Conservation (phyloP, 805 yeast species). For the Sugiyamaella qingdaonensis region DNA sequence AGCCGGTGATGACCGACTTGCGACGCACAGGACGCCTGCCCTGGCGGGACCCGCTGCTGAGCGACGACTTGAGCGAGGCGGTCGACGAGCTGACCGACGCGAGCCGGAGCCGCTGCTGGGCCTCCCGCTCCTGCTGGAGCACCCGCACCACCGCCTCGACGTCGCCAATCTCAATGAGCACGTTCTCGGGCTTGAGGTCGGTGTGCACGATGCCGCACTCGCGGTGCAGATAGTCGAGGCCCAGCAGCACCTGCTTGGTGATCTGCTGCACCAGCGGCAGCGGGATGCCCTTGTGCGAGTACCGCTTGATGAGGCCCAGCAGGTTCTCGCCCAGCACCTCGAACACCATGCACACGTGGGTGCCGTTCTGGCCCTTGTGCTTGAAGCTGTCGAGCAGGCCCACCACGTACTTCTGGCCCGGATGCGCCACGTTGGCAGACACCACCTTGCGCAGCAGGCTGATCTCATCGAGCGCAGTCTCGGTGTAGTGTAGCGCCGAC, state of each 20-base stretch:
- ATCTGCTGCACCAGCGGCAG: slow-evolving; percentile 71
- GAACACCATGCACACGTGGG: slow-evolving; percentile 94
- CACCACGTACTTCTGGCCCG: slow-evolving; percentile 79
- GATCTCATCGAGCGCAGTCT: slow-evolving; percentile 92
- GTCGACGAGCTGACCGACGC: slow-evolving; percentile 4
- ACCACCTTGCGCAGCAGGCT: slow-evolving; percentile 63
- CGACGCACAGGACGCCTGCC: slow-evolving; percentile 48
- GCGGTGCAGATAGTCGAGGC: slow-evolving; percentile 68
- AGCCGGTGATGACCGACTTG: slow-evolving; percentile 77
- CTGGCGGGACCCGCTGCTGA: slow-evolving; percentile 4
- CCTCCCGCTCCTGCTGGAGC: slow-evolving; percentile 55
- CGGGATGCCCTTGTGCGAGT: slow-evolving; percentile 76
- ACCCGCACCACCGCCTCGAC: slow-evolving; percentile 70
- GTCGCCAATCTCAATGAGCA: slow-evolving; percentile 75
- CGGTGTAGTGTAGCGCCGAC: slow-evolving; percentile 85
- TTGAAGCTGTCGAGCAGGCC: slow-evolving; percentile 77
- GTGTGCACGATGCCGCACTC: slow-evolving; percentile 73
- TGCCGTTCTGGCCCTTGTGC: slow-evolving; percentile 87
- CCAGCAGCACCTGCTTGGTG: slow-evolving; percentile 69
- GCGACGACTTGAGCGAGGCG: background rate
- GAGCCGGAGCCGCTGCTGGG: slow-evolving; percentile 4
- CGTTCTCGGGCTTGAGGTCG: slow-evolving; percentile 71
- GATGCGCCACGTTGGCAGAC: slow-evolving; percentile 60
- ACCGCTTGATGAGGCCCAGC: slow-evolving; percentile 75
- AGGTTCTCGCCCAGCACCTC: slow-evolving; percentile 95